Percentiles rank a stretch among this genome's conserved stretches.
Evolutionary conservation across 352 stramenopile genomes (phyloP).

Genomic region (Phytopythium sindhum): DNA sequence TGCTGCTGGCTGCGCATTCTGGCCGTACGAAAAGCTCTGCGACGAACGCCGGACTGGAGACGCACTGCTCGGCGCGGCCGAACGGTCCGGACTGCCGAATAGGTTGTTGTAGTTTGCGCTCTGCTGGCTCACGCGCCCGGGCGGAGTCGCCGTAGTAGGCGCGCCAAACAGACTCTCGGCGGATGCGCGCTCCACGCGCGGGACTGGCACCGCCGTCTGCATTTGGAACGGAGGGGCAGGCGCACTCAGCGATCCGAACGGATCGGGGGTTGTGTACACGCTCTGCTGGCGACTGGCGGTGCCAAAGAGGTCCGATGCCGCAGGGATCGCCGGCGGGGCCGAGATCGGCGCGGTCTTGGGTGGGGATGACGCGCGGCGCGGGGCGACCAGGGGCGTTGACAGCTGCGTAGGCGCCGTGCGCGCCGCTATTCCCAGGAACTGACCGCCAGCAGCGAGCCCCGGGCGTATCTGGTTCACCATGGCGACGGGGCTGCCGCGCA

Average conservation of each 20-base stretch:
- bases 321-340: constrained; percentile 4
- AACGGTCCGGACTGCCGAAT: constrained; percentile 33
- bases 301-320: constrained; percentile 14
- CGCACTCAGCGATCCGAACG: constrained; percentile 23
- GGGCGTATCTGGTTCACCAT: constrained; percentile 37
- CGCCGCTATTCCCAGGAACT: constrained; percentile 29
- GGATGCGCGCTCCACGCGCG: constrained; percentile 17
- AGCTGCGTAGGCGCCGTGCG: constrained; percentile 50
- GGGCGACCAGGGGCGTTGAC: constrained; percentile 48
- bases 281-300: constrained; percentile 9
- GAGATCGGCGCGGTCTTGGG: constrained; percentile 11
- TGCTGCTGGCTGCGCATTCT: constrained; percentile 15
- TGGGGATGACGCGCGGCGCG: constrained; percentile 30
- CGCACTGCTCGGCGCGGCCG: constrained; percentile 1
- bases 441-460: constrained; percentile 14
- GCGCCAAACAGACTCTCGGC: constrained; percentile 40
- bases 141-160: constrained; percentile 22
- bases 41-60: constrained; percentile 32
- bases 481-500: constrained; percentile 25
- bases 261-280: constrained; percentile 22
- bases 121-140: constrained; percentile 21
- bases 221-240: constrained; percentile 25
- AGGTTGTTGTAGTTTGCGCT: constrained; percentile 34
- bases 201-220: constrained; percentile 21
- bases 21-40: constrained; percentile 46